Conservation (phyloP, 2,329 filamentous ascomycete species). For the Aspergillus caelatus region DNA sequence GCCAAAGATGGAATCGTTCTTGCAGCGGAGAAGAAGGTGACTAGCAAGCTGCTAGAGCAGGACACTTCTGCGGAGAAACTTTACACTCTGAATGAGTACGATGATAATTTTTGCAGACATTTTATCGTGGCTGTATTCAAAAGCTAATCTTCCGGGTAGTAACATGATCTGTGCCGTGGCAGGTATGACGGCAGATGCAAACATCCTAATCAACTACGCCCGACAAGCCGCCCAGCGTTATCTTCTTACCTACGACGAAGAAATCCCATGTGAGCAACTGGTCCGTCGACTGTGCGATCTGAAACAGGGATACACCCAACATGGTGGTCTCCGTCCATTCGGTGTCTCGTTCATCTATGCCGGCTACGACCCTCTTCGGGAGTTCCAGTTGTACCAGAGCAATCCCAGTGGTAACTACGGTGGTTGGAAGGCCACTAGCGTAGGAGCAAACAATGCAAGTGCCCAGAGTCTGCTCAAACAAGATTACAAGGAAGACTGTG, state of each 20-base stretch:
- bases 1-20: constrained; percentile 98
- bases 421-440: constrained; percentile 98
- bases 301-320: constrained; percentile 99
- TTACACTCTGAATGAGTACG: constrained; percentile 97
- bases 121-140: neutral
- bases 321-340: constrained; percentile 96
- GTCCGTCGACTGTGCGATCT: constrained; percentile 95
- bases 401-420: constrained; percentile 99
- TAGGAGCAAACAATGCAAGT: constrained; percentile 96
- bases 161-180: constrained; percentile 99
- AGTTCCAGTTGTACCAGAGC: constrained; percentile 99
- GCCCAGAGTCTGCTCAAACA: constrained; percentile 97
- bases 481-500: constrained; percentile 98
- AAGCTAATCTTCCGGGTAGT: constrained; percentile 53
- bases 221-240: constrained; percentile 96
- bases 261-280: constrained; percentile 98
- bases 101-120: neutral
- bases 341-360: constrained; percentile 99
- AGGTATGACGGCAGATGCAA: constrained; percentile 98
- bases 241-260: constrained; percentile 99
- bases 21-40: constrained; percentile 97
- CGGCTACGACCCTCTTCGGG: constrained; percentile 90
- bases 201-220: constrained; percentile 99
- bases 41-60: constrained; percentile 97
- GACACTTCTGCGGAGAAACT: constrained; percentile 99